Conservation (phyloP, 129 eudicot genomes). For the Kitagawia praeruptora region DNA sequence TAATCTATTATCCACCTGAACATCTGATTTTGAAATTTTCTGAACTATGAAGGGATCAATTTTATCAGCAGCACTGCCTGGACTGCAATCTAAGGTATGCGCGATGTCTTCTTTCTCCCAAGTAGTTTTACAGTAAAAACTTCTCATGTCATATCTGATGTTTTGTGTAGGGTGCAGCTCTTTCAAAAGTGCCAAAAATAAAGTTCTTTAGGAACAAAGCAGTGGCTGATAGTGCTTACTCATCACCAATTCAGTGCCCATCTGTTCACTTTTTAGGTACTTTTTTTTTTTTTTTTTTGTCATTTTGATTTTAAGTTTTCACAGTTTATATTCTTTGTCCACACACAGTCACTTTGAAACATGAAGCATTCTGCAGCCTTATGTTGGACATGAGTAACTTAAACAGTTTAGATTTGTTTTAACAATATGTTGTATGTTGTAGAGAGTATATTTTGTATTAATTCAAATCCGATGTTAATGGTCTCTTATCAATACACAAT, state of each 20-base stretch:
- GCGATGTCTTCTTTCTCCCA: neutral
- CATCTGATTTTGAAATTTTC: neutral
- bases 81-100: slow-evolving; percentile 69
- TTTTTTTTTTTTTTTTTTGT: too few relatives aligned
- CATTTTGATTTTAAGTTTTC: neutral
- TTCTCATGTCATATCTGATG: too few relatives aligned
- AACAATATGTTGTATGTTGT: too few relatives aligned
- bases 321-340: too few relatives aligned
- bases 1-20: neutral
- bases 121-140: neutral
- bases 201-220: slow-evolving; percentile 38
- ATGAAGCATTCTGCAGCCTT: too few relatives aligned
- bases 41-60: slow-evolving; percentile 60
- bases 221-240: slow-evolving; percentile 63
- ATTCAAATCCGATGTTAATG: neutral
- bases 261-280: slow-evolving; percentile 90
- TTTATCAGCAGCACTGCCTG: slow-evolving; percentile 89
- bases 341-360: too few relatives aligned
- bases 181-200: slow-evolving; percentile 66
- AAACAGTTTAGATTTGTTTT: too few relatives aligned
- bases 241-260: slow-evolving; percentile 53
- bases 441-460: neutral
- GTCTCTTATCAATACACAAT: neutral
- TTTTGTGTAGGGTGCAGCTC: slow-evolving; percentile 54
- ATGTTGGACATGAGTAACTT: too few relatives aligned